These are phyloP conservation scores for Apiospora arundinis DNA, from an alignment of 2,329 filamentous ascomycete genomes.

Conservation along the genomic window DNA sequence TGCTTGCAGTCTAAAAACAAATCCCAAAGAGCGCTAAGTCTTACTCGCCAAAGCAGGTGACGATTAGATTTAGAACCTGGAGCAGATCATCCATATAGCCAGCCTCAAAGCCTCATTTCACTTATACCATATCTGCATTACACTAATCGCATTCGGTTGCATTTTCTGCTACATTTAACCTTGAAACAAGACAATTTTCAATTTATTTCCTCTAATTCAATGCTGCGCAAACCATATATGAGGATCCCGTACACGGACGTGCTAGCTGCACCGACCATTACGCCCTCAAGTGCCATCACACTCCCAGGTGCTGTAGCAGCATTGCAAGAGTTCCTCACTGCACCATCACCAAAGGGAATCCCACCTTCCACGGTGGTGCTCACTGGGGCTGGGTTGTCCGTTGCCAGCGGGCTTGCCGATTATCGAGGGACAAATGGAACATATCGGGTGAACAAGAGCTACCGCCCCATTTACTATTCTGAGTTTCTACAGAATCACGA, in stretches of 20 bases:
- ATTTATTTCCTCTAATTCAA: not conserved
- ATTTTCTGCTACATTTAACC: not conserved
- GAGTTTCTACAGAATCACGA: slow-evolving; percentile 87
- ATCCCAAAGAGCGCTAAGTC: not conserved
- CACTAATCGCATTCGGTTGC: not conserved
- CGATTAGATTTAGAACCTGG: not conserved
- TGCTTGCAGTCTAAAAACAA: too few species aligned
- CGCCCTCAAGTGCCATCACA: slow-evolving; percentile 75
- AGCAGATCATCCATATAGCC: not conserved
- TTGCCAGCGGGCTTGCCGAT: slow-evolving; percentile 90
- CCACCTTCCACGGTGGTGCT: slow-evolving; percentile 56
- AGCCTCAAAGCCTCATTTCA: not conserved
- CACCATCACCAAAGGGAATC: slow-evolving; percentile 58
- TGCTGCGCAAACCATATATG: slow-evolving; percentile 73
- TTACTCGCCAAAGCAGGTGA: slow-evolving; percentile 12
- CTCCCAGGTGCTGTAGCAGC: slow-evolving; percentile 77
- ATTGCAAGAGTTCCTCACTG: slow-evolving; percentile 76
- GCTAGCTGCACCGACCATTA: slow-evolving; percentile 75
- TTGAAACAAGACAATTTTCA: not conserved
- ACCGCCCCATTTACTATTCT: slow-evolving; percentile 90
- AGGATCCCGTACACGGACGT: slow-evolving; percentile 91
- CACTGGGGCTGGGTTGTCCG: slow-evolving; percentile 90
- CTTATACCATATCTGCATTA: not conserved
- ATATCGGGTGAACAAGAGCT: slow-evolving; percentile 89
- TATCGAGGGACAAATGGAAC: slow-evolving; percentile 91